Evolutionary conservation across 352 stramenopile species (phyloP).

Genomic region (Phytophthora cryptogea): DNA sequence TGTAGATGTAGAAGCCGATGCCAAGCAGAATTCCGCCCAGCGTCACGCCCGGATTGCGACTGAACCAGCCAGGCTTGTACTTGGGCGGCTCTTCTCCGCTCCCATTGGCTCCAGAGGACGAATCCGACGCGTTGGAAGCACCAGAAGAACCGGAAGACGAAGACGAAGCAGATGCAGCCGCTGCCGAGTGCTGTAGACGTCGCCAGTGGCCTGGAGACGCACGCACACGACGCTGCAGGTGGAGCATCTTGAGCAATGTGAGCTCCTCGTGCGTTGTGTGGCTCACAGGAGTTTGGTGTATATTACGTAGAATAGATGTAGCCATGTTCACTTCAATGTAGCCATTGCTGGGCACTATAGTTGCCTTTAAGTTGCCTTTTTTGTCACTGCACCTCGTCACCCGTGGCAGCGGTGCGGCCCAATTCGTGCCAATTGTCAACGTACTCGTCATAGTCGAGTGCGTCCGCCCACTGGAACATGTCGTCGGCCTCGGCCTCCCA

Average conservation of each 20-base stretch:
- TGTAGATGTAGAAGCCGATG: conserved; percentile 78
- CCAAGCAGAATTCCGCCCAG: conserved; percentile 68
- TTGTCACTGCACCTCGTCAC: conserved; percentile 10
- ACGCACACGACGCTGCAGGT: conserved; percentile 24
- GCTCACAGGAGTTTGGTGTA: conserved; percentile 5
- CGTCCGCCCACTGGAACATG: conserved; percentile 71
- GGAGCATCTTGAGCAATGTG: conserved; percentile 16
- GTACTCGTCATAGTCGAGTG: conserved; percentile 80
- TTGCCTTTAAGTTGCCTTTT: no score
- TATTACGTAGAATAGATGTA: conserved; percentile 1
- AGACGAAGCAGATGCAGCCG: conserved; percentile 7
- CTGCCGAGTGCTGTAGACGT: conserved; percentile 21
- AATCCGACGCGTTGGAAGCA: background rate
- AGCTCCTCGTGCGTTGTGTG: conserved; percentile 1
- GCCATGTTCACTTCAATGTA: background rate
- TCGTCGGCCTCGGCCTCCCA: conserved; percentile 72
- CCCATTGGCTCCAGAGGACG: conserved; percentile 10
- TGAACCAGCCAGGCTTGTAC: conserved; percentile 88
- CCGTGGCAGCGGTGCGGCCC: conserved; percentile 59
- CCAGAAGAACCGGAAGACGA: conserved; percentile 5
- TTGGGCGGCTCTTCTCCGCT: conserved; percentile 59
- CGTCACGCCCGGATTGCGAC: conserved; percentile 80
- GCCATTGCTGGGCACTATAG: background rate
- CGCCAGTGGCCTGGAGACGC: conserved; percentile 11
- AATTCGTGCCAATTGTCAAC: conserved; percentile 65